These are phyloP conservation scores for Xylaria cubensis DNA, from an alignment of 495 filamentous ascomycete genomes.

Conservation along the genomic window DNA sequence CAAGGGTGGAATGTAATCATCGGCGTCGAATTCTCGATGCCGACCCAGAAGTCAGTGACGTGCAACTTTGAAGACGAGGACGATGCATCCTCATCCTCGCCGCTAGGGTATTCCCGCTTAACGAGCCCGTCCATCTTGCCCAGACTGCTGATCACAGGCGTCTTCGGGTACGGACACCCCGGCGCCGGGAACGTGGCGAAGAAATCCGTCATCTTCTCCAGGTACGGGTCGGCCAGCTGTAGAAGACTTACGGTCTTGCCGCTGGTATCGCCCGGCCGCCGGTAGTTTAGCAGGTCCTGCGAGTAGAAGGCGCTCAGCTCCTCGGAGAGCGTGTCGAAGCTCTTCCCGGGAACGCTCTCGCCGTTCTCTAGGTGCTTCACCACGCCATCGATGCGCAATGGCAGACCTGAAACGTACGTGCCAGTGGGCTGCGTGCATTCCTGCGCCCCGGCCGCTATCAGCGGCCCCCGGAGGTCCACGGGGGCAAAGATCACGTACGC, in stretches of 20 bases:
- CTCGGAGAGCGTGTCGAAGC: constrained; percentile 26
- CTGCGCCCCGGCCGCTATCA: constrained; percentile 14
- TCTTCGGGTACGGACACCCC: constrained; percentile 26
- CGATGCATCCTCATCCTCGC: not conserved
- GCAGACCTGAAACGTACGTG: constrained; percentile 34
- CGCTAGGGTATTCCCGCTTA: constrained; percentile 8
- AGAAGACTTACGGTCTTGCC: constrained; percentile 10
- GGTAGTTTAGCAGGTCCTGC: constrained; percentile 4
- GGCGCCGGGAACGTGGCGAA: constrained; percentile 18
- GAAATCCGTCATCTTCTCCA: constrained; percentile 27
- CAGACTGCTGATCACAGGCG: constrained; percentile 37
- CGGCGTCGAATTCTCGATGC: constrained; percentile 30
- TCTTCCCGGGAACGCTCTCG: not conserved
- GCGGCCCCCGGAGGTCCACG: constrained; percentile 30
- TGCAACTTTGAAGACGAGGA: constrained; percentile 15
- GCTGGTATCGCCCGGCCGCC: not conserved
- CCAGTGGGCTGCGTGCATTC: constrained; percentile 15
- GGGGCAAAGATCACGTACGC: constrained; percentile 31
- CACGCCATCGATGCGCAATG: constrained; percentile 31
- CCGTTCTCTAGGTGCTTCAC: not conserved
- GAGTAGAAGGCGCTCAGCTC: constrained; percentile 26
- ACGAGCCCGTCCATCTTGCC: constrained; percentile 35
- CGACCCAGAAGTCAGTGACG: constrained; percentile 38
- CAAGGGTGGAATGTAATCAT: constrained; percentile 34
- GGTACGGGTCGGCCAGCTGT: constrained; percentile 25